A percentile compares a stretch with the other conserved stretches of the same genome.
Conservation (phyloP, 176 grass and related monocot genomes). For the Pontederia crassipes region DNA sequence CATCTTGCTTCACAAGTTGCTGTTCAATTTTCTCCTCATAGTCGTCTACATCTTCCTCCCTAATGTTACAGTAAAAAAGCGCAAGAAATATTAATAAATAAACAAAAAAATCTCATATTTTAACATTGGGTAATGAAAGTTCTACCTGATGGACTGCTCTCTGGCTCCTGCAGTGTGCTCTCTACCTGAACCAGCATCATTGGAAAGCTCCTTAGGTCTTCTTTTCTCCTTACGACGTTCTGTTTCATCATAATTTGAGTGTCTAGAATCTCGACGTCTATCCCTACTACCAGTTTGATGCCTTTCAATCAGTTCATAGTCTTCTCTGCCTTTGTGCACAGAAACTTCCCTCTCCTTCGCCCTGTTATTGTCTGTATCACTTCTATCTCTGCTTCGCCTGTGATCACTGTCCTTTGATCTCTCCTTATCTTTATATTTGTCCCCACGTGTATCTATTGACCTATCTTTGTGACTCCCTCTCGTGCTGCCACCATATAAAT, state of each 20-base stretch:
- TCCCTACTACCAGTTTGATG: conserved; percentile 35
- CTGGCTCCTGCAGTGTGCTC: conserved; percentile 33
- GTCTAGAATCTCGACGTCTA: conserved; percentile 31
- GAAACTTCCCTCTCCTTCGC: conserved; percentile 28
- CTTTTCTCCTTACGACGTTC: conserved; percentile 38
- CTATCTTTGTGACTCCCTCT: conserved; percentile 43
- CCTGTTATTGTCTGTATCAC: conserved; percentile 32
- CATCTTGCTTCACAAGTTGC: conserved; percentile 82
- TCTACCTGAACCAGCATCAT: conserved; percentile 23
- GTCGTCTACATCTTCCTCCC: conserved; percentile 76
- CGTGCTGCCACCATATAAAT: conserved; percentile 31
- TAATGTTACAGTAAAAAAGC: conserved; percentile 18
- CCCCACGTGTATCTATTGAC: conserved; percentile 31
- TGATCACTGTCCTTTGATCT: conserved; percentile 18
- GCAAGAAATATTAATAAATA: conserved; percentile 9
- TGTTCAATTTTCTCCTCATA: conserved; percentile 90
- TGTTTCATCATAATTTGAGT: conserved; percentile 25
- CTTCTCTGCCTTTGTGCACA: conserved; percentile 28
- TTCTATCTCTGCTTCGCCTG: conserved; percentile 27
- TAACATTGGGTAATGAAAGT: background rate
- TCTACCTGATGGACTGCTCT: conserved; percentile 47
- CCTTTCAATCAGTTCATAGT: conserved; percentile 4
- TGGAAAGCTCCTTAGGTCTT: conserved; percentile 33
- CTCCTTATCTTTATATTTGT: conserved; percentile 34
- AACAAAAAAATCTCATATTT: background rate